phyloP scores from a whole-genome alignment of 129 eudicot species.

The Pittosporum tobira region DNA sequence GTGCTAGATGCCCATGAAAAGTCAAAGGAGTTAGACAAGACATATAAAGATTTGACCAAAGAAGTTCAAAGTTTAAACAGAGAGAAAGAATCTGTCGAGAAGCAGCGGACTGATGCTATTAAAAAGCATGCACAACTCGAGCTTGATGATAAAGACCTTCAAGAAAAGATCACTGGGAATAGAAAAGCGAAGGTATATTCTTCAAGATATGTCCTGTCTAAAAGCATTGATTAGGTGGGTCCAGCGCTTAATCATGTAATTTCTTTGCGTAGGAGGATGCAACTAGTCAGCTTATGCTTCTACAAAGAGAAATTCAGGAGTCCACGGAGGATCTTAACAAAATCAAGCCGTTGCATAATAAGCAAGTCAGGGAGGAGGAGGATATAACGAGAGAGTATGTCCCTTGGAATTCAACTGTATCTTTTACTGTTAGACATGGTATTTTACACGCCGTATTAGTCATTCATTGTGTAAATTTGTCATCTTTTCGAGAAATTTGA shows the following conservation, averaged over 20 bases:
- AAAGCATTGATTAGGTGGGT: conserved; percentile 5
- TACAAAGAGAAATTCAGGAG: conserved; percentile 67
- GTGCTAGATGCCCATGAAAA: conserved; percentile 78
- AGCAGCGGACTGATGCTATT: conserved; percentile 69
- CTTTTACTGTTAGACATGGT: too few relatives aligned
- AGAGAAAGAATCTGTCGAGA: conserved; percentile 85
- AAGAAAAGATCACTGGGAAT: conserved; percentile 57
- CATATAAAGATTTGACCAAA: conserved; percentile 68
- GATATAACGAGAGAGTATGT: conserved; percentile 66
- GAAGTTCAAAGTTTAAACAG: conserved; percentile 66
- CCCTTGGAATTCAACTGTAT: not conserved
- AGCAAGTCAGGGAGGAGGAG: conserved; percentile 68
- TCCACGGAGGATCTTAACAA: conserved; percentile 57
- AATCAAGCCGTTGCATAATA: conserved; percentile 52
- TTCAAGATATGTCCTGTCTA: not conserved
- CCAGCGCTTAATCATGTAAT: not conserved
- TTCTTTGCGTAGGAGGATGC: conserved; percentile 65
- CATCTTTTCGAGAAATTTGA: too few relatives aligned
- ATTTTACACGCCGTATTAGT: too few relatives aligned
- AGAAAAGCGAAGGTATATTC: conserved; percentile 66
- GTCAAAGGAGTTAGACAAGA: conserved; percentile 77
- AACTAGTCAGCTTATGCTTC: conserved; percentile 59
- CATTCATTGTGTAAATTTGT: not conserved
- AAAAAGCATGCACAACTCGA: conserved; percentile 71
- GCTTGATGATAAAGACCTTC: conserved; percentile 84